Evolutionary conservation across 2,329 filamentous ascomycete genomes (phyloP), one percentile per base, ranked within the genome.

Genomic region (Trichoderma citrinoviride): DNA sequence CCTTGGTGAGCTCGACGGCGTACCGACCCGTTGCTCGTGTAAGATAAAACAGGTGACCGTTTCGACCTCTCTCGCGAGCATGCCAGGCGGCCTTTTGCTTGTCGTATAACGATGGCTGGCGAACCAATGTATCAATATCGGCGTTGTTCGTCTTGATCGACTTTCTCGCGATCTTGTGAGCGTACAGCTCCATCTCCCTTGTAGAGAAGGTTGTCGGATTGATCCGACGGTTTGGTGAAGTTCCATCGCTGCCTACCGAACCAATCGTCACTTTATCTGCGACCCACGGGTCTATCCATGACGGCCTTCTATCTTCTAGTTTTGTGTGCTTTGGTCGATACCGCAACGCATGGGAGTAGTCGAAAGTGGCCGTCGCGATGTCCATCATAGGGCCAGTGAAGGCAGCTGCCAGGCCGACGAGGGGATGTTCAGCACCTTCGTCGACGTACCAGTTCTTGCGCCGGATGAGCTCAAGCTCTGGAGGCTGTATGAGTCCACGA

Each of bases 321-420:
- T 33, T 21, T 12, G 47, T 17, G 21, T 21, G 23, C 21, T 40
- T 58, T 5, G 33, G 64, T 19, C 61, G 57, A n/a, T 61, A 43
- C 7, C 66, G 68, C 53, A 71, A 65, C 2, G 68, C 66, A n/a
- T 55, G 62, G 1, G 66, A 66, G 37, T 70, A 72, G 33, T 73
- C 68, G 0, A 70, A 69, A 15, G 71, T 70, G 21, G 68, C 88
- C 76, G 88, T 86, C 72, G 87, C 83, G 56, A 92, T 81, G 49
- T 86, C 86, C 1, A 86, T 84, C 58, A 90, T 81, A 1, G 88
- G 90, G 1, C 87, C 85, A 43, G 91, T 79, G 3, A 91, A 77
- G 0, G 90, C 88, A 40, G 85, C 85, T 10, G 89, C 85, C 15
- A 83, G 86, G 33, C 87, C 88, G 37, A 85, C 83, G 5, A 90